Conservation (phyloP, 441 rosid species). For the Euphorbia schlechtendalii region DNA sequence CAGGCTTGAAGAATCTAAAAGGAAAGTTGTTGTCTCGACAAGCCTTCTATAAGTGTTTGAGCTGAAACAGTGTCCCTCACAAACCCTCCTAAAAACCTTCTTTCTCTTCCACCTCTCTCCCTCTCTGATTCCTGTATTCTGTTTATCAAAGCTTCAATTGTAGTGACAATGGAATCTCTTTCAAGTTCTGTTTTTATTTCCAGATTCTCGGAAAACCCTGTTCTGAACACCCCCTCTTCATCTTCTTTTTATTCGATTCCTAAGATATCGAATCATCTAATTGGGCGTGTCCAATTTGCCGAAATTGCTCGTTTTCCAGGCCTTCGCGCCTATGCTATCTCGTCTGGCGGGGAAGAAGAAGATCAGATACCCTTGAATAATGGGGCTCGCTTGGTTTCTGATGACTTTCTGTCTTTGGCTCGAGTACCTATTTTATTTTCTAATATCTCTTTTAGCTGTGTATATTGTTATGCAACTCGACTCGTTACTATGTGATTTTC, state of each 20-base stretch:
- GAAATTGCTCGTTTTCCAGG: conserved; percentile 27
- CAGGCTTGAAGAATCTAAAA: too few species aligned
- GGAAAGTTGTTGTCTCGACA: neutral
- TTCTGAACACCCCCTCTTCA: conserved; percentile 22
- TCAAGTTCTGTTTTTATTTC: conserved; percentile 32
- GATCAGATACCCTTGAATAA: conserved; percentile 33
- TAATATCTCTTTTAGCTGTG: neutral
- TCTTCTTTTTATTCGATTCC: conserved; percentile 24
- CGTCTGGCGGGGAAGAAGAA: conserved; percentile 40
- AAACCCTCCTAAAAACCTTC: conserved; percentile 7
- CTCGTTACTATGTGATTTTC: neutral
- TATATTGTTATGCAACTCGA: neutral
- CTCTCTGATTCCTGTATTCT: too few species aligned
- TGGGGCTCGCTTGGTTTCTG: conserved; percentile 40
- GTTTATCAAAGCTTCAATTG: neutral
- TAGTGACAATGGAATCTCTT: conserved; percentile 47
- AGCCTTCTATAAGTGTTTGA: too few species aligned
- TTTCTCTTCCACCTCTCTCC: neutral
- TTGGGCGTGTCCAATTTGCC: conserved; percentile 40
- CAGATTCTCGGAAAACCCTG: conserved; percentile 29
- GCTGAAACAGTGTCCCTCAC: neutral
- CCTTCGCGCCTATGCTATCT: conserved; percentile 37
- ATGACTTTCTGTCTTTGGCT: conserved; percentile 37
- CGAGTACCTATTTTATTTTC: conserved; percentile 33
- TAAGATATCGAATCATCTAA: conserved; percentile 28